Evolutionary conservation across 768 basidiomycete species (phyloP), one percentile per base, ranked within the genome.

Genomic region (Hygrocybe punicea): DNA sequence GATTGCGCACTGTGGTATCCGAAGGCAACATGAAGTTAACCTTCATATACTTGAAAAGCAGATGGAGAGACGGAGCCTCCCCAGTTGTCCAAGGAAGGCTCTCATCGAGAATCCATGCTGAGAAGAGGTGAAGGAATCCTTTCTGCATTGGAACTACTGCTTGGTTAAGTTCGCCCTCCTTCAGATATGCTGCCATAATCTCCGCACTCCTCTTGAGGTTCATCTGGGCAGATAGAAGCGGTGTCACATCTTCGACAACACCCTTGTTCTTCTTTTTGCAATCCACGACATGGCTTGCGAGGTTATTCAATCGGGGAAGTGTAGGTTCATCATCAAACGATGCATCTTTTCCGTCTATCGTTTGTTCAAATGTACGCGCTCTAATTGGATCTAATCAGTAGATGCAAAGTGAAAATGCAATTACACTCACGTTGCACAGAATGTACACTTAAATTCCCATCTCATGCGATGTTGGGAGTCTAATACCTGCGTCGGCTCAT

Each of bases 161-260:
- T 0, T 69, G 74, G 58, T 74, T 71, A 3, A 74, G 63, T 53
- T 69, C 63, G 2, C 74, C 71, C n/a, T 71, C 65, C 55, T 63
- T 63, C 19, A 75, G 57, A 49, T 52, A 73, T 3, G 55, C 61
- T 37, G 54, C 65, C 70, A 72, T 71, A 10, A 75, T 40, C 9
- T 66, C 58, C 0, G 60, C 65, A 17, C 62, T 66, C 3, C 24
- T 33, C 42, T 62, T 55, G 4, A 63, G 24, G 19, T 67, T 64
- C 17, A 62, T 39, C 16, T 63, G 9, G 57, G 56, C 8, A 46
- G 45, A 24, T 35, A 36, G 4, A 16, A 42, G 4, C 14, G 11
- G 11, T 60, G 58, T 10, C 35, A 46, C 16, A 39, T 29, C 11
- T 21, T 25, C 10, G 50, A 35, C 5, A 58, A 45, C 17, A 33